Percentiles rank a stretch among this genome's conserved stretches.
phyloP scores from a whole-genome alignment of 768 basidiomycete species.

The Pilatotrama ljubarskyi region DNA sequence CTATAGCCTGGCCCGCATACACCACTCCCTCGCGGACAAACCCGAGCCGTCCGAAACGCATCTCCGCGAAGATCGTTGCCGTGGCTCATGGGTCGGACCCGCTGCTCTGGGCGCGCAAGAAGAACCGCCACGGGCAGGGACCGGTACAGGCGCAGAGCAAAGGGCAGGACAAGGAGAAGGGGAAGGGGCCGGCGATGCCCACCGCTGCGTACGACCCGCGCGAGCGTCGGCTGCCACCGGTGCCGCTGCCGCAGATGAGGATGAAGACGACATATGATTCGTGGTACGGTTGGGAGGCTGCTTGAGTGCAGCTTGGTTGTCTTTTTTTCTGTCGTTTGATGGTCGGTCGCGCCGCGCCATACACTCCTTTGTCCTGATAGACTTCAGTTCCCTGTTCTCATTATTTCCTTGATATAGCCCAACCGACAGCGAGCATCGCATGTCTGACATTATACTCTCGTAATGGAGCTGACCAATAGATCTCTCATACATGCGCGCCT shows the following conservation, averaged over 20 bases:
- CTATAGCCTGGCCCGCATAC: constrained; percentile 4
- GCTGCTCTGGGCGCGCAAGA: constrained; percentile 16
- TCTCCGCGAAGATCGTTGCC: constrained; percentile 19
- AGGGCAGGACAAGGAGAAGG: background rate
- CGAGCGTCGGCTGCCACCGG: background rate
- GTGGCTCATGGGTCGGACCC: constrained; percentile 18
- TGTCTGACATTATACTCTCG: too few relatives aligned
- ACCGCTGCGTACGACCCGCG: constrained; percentile 8
- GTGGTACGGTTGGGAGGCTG: constrained; percentile 14
- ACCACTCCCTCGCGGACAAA: background rate
- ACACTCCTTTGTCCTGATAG: too few relatives aligned
- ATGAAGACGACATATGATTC: constrained; percentile 15
- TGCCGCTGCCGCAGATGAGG: background rate
- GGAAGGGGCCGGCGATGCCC: background rate
- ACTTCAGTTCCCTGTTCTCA: too few relatives aligned
- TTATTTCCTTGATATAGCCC: too few relatives aligned
- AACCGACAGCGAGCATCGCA: too few relatives aligned
- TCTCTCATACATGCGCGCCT: too few relatives aligned
- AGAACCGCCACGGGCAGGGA: background rate
- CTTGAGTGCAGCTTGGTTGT: background rate
- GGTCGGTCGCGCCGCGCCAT: too few relatives aligned
- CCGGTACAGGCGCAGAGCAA: background rate
- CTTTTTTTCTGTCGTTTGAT: background rate
- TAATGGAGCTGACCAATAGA: too few relatives aligned
- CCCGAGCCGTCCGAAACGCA: constrained; percentile 4